Conservation (phyloP, 2,329 filamentous ascomycete genomes). For the Trichoderma breve region DNA sequence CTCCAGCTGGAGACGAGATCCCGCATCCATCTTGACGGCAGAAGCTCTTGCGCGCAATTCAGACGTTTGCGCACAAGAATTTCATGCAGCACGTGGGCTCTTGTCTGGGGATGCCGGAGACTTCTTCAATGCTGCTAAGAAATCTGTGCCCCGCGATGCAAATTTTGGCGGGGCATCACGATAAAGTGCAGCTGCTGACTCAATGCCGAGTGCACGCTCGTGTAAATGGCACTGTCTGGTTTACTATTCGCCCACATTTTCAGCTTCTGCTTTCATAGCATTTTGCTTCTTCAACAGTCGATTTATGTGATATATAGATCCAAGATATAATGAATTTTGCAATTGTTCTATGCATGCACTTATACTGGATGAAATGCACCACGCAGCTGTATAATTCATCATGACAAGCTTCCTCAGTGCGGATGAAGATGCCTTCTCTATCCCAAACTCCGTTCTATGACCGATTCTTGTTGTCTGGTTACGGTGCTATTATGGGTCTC, state of each 20-base stretch:
- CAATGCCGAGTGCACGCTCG: background rate
- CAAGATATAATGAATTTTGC: background rate
- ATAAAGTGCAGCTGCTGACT: constrained; percentile 1
- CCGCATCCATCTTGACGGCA: constrained; percentile 21
- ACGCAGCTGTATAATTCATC: too few relatives aligned
- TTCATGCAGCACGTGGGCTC: constrained; percentile 6
- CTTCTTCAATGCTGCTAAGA: background rate
- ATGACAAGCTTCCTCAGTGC: background rate
- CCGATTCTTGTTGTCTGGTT: background rate
- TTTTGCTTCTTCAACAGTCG: background rate
- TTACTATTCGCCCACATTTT: background rate
- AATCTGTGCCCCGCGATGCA: constrained; percentile 24
- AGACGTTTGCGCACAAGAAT: constrained; percentile 10
- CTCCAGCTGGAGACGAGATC: constrained; percentile 9
- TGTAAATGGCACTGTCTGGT: background rate
- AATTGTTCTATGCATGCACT: background rate
- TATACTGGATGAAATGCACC: background rate
- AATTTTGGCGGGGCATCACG: constrained; percentile 26
- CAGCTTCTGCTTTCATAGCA: background rate
- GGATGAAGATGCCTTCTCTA: background rate
- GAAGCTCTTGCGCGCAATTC: background rate
- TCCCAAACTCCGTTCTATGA: background rate
- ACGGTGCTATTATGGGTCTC: background rate
- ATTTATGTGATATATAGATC: background rate
- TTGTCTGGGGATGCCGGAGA: constrained; percentile 15